These are phyloP conservation scores for Solanum dulcamara DNA, from an alignment of 257 asterid species.

Conservation along the genomic window DNA sequence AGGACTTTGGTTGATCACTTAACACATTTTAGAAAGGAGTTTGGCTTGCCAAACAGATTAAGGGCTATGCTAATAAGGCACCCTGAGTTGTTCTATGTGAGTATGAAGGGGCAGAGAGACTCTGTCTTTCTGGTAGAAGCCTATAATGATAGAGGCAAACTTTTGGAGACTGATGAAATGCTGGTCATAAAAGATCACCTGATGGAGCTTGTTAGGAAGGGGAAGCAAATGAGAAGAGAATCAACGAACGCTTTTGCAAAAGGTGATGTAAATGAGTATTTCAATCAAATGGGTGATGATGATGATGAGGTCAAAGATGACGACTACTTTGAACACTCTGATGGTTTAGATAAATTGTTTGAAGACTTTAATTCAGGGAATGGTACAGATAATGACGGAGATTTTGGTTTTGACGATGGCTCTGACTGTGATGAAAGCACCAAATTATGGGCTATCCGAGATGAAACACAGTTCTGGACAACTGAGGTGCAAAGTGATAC, in stretches of 20 bases:
- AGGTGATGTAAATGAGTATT: not conserved
- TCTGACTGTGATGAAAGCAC: constrained; percentile 14
- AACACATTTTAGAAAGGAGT: constrained; percentile 88
- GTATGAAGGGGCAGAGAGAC: constrained; percentile 81
- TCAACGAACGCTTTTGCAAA: constrained; percentile 21
- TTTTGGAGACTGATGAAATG: constrained; percentile 46
- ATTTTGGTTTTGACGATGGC: constrained; percentile 20
- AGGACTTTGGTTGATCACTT: constrained; percentile 91
- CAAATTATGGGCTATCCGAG: constrained; percentile 13
- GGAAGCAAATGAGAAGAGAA: constrained; percentile 66
- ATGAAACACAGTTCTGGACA: constrained; percentile 46
- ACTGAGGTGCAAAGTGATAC: constrained; percentile 22
- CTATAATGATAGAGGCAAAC: constrained; percentile 49
- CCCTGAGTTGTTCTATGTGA: constrained; percentile 88
- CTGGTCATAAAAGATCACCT: constrained; percentile 44
- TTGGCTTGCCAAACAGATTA: constrained; percentile 72
- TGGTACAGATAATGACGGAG: constrained; percentile 13
- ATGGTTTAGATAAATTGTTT: constrained; percentile 69
- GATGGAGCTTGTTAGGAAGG: constrained; percentile 54
- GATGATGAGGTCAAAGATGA: constrained; percentile 35
- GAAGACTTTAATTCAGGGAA: constrained; percentile 29
- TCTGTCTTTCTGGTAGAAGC: constrained; percentile 87
- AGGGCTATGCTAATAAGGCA: constrained; percentile 92
- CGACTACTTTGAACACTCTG: not conserved
- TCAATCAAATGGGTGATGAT: not conserved